Evolutionary conservation across 345 rosid genomes (phyloP).

Genomic region (Chamaenerion angustifolium): DNA sequence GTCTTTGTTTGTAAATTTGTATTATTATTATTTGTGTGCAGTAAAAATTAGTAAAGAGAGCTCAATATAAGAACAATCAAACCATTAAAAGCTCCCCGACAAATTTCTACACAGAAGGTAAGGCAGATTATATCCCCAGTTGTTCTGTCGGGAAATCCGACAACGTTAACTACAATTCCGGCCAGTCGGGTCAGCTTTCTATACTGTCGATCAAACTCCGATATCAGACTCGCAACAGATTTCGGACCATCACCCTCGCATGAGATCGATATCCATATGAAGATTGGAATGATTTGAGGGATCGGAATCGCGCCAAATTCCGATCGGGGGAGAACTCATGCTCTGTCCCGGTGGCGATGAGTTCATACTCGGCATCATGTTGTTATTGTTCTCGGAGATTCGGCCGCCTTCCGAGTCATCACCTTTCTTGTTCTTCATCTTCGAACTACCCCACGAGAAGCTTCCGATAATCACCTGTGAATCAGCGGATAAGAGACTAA

Average conservation of each 20-base stretch:
- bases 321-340: slow-evolving; percentile 40
- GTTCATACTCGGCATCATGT: background rate
- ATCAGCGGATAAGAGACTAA: too few relatives aligned
- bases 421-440: slow-evolving; percentile 53
- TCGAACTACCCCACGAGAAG: slow-evolving; percentile 71
- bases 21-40: background rate
- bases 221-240: background rate
- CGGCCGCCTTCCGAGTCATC: slow-evolving; percentile 34
- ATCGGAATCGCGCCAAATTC: slow-evolving; percentile 68
- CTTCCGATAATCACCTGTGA: slow-evolving; percentile 93
- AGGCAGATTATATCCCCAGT: too few relatives aligned
- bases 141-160: too few relatives aligned
- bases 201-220: background rate
- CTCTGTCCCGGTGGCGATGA: slow-evolving; percentile 38
- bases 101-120: too few relatives aligned
- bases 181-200: too few relatives aligned
- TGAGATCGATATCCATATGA: slow-evolving; percentile 77
- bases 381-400: slow-evolving; percentile 6
- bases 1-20: background rate
- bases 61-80: too few relatives aligned
- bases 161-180: too few relatives aligned
- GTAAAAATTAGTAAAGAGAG: too few relatives aligned
- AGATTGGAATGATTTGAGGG: slow-evolving; percentile 52
- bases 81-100: too few relatives aligned
- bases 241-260: slow-evolving; percentile 50